A percentile compares a stretch with the other conserved stretches of the same genome.
These are phyloP conservation scores for Epithele typhae DNA, from an alignment of 768 basidiomycete species.

Conservation along the genomic window DNA sequence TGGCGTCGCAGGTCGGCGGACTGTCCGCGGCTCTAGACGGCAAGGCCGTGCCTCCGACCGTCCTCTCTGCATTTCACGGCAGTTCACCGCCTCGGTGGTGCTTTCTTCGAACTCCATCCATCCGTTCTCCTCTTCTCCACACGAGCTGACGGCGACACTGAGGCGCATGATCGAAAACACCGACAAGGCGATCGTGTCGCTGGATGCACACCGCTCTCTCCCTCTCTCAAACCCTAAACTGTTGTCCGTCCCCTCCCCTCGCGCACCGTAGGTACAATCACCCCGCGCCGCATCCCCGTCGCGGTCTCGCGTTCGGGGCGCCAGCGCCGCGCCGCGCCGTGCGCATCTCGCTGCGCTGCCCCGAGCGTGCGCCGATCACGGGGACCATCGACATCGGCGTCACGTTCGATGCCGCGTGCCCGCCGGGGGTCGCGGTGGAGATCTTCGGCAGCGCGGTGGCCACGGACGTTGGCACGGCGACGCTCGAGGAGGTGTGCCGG, in stretches of 20 bases:
- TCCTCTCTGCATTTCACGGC: slow-evolving; percentile 12
- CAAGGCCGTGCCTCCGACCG: neutral
- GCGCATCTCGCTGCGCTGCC: slow-evolving; percentile 35
- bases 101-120: slow-evolving; percentile 22
- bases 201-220: slow-evolving; percentile 45
- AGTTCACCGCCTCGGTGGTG: slow-evolving; percentile 15
- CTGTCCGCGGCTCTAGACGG: too few relatives aligned
- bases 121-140: slow-evolving; percentile 21
- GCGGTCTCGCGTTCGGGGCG: slow-evolving; percentile 39
- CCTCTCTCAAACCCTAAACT: slow-evolving; percentile 62
- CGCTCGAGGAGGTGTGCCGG: slow-evolving; percentile 66
- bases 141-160: slow-evolving; percentile 32
- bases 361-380: slow-evolving; percentile 58
- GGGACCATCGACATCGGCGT: slow-evolving; percentile 65
- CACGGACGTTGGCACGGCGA: slow-evolving; percentile 37
- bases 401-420: slow-evolving; percentile 50
- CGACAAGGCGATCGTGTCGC: slow-evolving; percentile 48
- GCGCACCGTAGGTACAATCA: slow-evolving; percentile 48
- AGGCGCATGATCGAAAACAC: slow-evolving; percentile 49
- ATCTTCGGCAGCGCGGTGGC: slow-evolving; percentile 56
- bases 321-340: too few relatives aligned
- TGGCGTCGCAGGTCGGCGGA: too few relatives aligned
- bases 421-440: slow-evolving; percentile 54
- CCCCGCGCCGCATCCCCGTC: slow-evolving; percentile 65
- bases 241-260: slow-evolving; percentile 40